Conservation (phyloP, 208 protist species). For the Naegleria gruberi region DNA sequence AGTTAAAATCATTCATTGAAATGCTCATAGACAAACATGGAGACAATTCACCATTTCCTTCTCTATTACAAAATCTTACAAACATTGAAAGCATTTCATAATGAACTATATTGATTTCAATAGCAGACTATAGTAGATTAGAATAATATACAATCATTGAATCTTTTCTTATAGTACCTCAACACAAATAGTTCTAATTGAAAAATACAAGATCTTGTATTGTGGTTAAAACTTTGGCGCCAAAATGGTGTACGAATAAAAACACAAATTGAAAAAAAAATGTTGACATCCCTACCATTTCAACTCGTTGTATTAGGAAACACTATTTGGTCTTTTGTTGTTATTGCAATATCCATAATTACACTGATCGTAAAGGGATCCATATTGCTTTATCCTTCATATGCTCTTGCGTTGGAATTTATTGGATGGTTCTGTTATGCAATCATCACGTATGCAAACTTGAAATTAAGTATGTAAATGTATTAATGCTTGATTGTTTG, state of each 20-base stretch:
- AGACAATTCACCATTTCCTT: too few species aligned
- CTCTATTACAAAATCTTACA: too few species aligned
- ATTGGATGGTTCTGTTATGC: neutral
- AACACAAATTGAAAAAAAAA: neutral
- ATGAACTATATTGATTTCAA: too few species aligned
- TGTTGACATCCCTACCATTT: neutral
- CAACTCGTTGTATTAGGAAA: neutral
- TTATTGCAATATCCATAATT: neutral
- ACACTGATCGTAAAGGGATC: neutral
- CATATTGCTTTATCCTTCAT: neutral
- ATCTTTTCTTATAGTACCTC: too few species aligned
- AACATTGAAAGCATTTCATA: too few species aligned
- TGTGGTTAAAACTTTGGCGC: neutral
- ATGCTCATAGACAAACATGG: too few species aligned
- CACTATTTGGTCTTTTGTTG: neutral
- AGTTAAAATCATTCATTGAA: too few species aligned
- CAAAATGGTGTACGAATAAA: neutral
- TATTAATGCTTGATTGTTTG: neutral
- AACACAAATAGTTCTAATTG: too few species aligned
- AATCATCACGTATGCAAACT: neutral
- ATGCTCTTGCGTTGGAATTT: neutral
- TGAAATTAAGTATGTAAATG: neutral
- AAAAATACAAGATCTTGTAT: too few species aligned
- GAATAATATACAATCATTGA: too few species aligned
- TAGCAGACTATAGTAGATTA: too few species aligned